Conservation (phyloP, 2,329 filamentous ascomycete species). For the Seiridium unicorne region DNA sequence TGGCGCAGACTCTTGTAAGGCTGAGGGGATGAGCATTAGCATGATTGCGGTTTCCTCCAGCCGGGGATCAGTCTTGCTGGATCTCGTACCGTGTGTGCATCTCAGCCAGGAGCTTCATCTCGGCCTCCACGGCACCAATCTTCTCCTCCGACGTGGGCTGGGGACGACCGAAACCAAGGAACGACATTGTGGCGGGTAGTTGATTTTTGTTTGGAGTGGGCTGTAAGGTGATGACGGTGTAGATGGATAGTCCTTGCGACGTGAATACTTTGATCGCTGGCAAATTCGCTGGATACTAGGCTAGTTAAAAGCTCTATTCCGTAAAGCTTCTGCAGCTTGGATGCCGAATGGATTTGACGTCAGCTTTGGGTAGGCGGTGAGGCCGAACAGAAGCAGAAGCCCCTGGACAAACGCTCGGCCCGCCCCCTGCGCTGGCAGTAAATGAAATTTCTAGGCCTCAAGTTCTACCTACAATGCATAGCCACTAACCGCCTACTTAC, state of each 20-base stretch:
- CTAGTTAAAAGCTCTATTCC: too few relatives aligned
- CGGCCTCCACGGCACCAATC: slow-evolving; percentile 92
- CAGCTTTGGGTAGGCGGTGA: slow-evolving; percentile 22
- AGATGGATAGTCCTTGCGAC: not conserved
- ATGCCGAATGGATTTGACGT: not conserved
- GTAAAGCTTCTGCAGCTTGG: not conserved
- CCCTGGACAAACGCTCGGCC: slow-evolving; percentile 1
- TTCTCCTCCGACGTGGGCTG: slow-evolving; percentile 96
- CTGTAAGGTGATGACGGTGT: not conserved
- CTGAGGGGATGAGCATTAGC: slow-evolving; percentile 39
- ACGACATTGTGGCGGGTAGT: slow-evolving; percentile 56
- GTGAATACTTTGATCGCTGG: not conserved
- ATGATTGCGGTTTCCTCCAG: not conserved
- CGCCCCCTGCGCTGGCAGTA: not conserved
- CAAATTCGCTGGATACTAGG: too few relatives aligned
- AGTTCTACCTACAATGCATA: too few relatives aligned
- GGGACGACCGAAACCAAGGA: slow-evolving; percentile 70
- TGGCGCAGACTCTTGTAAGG: slow-evolving; percentile 82
- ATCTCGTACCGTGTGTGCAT: slow-evolving; percentile 87
- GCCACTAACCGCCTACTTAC: not conserved
- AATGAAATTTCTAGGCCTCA: not conserved
- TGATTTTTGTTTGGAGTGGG: not conserved
- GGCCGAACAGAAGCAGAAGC: not conserved
- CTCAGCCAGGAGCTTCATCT: slow-evolving; percentile 96
- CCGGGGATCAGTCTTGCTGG: not conserved